These are phyloP conservation scores for Phlebopus sp. DNA, from an alignment of 1,284 basidiomycete species.

Conservation along the genomic window DNA sequence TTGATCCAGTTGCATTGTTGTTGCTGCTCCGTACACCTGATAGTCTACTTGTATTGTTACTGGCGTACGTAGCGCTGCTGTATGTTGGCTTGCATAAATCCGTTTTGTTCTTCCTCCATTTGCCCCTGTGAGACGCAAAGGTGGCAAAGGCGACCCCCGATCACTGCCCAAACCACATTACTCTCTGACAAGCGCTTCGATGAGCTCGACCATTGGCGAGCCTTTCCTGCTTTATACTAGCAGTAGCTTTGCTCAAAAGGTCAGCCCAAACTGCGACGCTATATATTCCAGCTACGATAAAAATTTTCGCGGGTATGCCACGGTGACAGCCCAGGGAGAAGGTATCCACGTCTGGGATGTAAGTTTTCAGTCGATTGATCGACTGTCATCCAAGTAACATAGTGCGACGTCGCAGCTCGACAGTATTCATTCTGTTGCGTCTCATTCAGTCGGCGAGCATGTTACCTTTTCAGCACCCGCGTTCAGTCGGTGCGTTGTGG, in stretches of 20 bases:
- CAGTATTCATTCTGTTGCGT: constrained; percentile 62
- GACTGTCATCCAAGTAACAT: neutral
- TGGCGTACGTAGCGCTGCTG: constrained; percentile 6
- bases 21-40: constrained; percentile 19
- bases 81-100: neutral
- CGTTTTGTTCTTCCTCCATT: neutral
- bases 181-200: constrained; percentile 22
- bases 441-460: constrained; percentile 64
- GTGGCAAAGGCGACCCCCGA: constrained; percentile 1
- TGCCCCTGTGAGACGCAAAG: too few species aligned
- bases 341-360: constrained; percentile 73
- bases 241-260: constrained; percentile 29
- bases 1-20: constrained; percentile 28
- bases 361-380: constrained; percentile 26
- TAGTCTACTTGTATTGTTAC: constrained; percentile 10
- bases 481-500: constrained; percentile 39
- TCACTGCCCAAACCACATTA: constrained; percentile 16
- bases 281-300: constrained; percentile 43
- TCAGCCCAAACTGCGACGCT: constrained; percentile 22
- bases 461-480: constrained; percentile 59
- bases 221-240: constrained; percentile 58
- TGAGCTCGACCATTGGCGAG: constrained; percentile 52
- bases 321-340: constrained; percentile 64
- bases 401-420: constrained; percentile 44
- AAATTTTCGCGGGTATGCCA: constrained; percentile 52